These are phyloP conservation scores for Pythium brachiatum DNA, from an alignment of 352 stramenopile species.

Conservation along the genomic window DNA sequence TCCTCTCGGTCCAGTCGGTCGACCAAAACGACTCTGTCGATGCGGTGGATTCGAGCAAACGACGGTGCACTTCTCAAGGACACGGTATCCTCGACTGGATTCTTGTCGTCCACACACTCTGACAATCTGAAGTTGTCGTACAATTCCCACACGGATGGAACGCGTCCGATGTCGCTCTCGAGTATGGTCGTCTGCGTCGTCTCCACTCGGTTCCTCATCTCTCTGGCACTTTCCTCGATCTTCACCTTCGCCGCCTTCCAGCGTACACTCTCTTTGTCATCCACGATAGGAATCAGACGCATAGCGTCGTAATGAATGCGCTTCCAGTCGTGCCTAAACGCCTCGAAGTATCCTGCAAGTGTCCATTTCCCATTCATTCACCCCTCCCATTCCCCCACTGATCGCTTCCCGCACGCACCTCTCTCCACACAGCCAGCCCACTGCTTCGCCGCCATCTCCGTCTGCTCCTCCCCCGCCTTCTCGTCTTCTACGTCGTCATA, in stretches of 20 bases:
- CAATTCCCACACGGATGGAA: not conserved
- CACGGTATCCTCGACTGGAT: not conserved
- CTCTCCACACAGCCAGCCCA: not conserved
- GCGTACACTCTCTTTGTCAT: not conserved
- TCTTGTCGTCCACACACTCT: not conserved
- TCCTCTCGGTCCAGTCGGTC: not conserved
- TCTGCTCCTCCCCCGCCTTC: not conserved
- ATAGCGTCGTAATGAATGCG: not conserved
- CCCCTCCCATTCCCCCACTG: not conserved
- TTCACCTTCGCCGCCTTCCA: not conserved
- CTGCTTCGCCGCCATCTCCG: not conserved
- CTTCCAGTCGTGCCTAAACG: not conserved
- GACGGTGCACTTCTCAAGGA: not conserved
- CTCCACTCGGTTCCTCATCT: not conserved
- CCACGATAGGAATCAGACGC: not conserved
- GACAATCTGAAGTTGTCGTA: not conserved
- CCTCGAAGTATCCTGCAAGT: not conserved
- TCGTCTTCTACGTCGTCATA: not conserved
- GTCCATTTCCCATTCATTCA: not conserved
- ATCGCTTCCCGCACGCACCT: constrained; percentile 1
- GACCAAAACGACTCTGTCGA: not conserved
- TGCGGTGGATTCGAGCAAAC: not conserved
- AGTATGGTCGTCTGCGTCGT: not conserved
- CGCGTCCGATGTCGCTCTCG: not conserved
- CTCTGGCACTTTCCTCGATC: not conserved